Evolutionary conservation across 1,284 basidiomycete species (phyloP).

Genomic region (Jaminaea rosea): DNA sequence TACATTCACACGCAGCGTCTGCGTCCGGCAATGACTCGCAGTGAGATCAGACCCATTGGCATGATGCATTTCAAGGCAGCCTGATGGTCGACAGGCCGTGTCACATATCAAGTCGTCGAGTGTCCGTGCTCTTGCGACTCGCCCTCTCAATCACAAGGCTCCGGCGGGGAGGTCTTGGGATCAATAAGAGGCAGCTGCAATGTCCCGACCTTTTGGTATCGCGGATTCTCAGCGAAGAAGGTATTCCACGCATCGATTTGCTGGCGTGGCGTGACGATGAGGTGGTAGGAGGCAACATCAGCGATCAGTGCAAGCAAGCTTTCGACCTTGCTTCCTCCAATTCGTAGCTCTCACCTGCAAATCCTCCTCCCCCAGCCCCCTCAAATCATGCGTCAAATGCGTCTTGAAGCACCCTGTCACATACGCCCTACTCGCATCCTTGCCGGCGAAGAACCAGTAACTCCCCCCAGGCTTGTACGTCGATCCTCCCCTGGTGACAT

Average conservation of each 20-base stretch:
- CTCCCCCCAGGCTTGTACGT: conserved; percentile 61
- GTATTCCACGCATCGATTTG: background rate
- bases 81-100: no score
- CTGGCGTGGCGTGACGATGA: background rate
- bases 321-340: background rate
- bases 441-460: conserved; percentile 41
- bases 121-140: no score
- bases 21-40: no score
- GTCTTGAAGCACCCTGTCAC: conserved; percentile 44
- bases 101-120: no score
- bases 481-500: conserved; percentile 65
- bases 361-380: conserved; percentile 32
- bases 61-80: no score
- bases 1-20: no score
- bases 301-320: background rate
- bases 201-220: background rate
- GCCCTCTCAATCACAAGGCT: no score
- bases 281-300: background rate
- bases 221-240: background rate
- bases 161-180: background rate
- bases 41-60: no score
- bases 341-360: conserved; percentile 18
- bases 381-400: conserved; percentile 40
- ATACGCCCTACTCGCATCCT: conserved; percentile 41
- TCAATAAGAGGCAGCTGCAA: background rate